A percentile compares a stretch with the other conserved stretches of the same genome.
Evolutionary conservation across 2,329 filamentous ascomycete genomes (phyloP).

Genomic region (Phyllosticta paracitricarpa): DNA sequence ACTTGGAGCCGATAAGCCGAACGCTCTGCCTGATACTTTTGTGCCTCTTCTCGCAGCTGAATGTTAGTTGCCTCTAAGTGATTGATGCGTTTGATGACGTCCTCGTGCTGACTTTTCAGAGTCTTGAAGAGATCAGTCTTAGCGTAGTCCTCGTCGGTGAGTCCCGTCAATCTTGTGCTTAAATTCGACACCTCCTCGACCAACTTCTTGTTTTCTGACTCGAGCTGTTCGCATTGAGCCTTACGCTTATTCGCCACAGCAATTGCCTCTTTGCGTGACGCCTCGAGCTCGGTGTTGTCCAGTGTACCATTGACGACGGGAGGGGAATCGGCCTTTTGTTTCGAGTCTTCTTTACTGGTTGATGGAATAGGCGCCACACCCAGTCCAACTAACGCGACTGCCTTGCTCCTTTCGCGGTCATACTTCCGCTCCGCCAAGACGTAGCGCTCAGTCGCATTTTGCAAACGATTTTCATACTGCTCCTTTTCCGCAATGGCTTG

Average conservation of each 20-base stretch:
- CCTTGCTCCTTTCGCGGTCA: constrained; percentile 76
- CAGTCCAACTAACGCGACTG: constrained; percentile 85
- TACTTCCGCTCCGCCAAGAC: constrained; percentile 93
- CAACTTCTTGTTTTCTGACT: constrained; percentile 65
- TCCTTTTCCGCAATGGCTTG: constrained; percentile 70
- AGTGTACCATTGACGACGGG: constrained; percentile 32
- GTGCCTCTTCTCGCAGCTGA: constrained; percentile 72
- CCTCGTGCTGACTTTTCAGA: constrained; percentile 81
- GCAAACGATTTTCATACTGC: constrained; percentile 73
- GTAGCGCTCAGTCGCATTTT: constrained; percentile 80
- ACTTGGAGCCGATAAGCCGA: constrained; percentile 72
- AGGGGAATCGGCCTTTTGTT: constrained; percentile 14
- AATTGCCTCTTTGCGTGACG: constrained; percentile 65
- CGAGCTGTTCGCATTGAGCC: constrained; percentile 71
- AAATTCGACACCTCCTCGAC: constrained; percentile 71
- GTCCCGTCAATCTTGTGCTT: constrained; percentile 55
- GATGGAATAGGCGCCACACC: constrained; percentile 56
- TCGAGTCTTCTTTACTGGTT: constrained; percentile 29
- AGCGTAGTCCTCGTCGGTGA: constrained; percentile 88
- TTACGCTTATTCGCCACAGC: constrained; percentile 75
- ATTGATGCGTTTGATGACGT: constrained; percentile 85
- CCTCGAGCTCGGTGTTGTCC: constrained; percentile 53
- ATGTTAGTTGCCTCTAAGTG: constrained; percentile 82
- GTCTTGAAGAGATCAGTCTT: constrained; percentile 90
- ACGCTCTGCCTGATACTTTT: constrained; percentile 76